phyloP scores from a whole-genome alignment of 495 filamentous ascomycete species.

The Penicilliopsis zonata region DNA sequence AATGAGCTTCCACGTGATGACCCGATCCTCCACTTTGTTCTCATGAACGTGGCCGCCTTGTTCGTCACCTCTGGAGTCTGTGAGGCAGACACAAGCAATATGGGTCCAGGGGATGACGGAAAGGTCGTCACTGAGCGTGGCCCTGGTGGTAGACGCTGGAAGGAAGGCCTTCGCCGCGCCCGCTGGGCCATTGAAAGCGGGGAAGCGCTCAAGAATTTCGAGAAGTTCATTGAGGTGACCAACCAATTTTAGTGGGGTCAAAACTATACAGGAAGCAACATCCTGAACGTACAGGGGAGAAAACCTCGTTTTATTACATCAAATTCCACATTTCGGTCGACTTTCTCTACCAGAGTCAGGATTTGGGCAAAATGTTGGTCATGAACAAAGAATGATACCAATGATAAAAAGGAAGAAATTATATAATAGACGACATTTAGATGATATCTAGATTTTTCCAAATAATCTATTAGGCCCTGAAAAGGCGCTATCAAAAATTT shows the following conservation, averaged over 20 bases:
- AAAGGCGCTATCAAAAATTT: too few species aligned
- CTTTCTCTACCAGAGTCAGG: too few species aligned
- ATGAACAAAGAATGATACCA: too few species aligned
- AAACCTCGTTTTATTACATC: conserved; percentile 1
- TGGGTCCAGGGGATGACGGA: conserved; percentile 63
- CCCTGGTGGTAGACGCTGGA: conserved; percentile 81
- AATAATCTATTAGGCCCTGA: too few species aligned
- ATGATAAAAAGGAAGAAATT: too few species aligned
- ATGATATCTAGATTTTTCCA: too few species aligned
- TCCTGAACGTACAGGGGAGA: too few species aligned
- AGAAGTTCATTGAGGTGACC: conserved; percentile 52
- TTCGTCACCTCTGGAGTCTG: conserved; percentile 78
- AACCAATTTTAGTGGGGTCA: conserved; percentile 20
- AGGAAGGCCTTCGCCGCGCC: conserved; percentile 76
- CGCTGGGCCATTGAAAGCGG: conserved; percentile 76
- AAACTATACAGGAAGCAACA: too few species aligned
- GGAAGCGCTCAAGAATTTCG: conserved; percentile 62
- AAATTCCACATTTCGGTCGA: too few species aligned
- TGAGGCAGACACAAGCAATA: conserved; percentile 62
- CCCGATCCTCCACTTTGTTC: conserved; percentile 84
- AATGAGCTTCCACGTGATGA: conserved; percentile 60
- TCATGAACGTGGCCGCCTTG: conserved; percentile 85
- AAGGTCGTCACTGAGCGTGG: conserved; percentile 67
- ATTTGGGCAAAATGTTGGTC: too few species aligned
- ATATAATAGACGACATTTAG: too few species aligned